Conservation (phyloP, 306 rosid genomes). For the Gastrolobium bilobum region DNA sequence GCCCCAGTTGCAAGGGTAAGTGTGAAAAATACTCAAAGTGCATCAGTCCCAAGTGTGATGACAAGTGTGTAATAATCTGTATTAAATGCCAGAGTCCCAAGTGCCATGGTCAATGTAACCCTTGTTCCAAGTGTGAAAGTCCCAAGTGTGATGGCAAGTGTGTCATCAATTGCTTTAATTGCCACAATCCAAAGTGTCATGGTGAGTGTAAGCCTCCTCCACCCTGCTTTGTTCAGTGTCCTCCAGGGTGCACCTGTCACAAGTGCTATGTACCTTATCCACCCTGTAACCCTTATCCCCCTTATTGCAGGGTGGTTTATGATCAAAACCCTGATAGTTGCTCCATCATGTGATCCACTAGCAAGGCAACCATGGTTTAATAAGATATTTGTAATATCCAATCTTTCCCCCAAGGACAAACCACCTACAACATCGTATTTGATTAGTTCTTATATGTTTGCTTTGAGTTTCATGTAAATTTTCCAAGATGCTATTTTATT, state of each 20-base stretch:
- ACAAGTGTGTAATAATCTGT: not conserved
- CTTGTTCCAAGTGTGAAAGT: not conserved
- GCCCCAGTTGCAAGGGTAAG: not conserved
- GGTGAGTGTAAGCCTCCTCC: conserved; percentile 25
- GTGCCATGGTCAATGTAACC: conserved; percentile 25
- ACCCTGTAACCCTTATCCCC: conserved; percentile 24
- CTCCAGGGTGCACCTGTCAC: conserved; percentile 35
- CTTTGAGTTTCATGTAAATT: not conserved
- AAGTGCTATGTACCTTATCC: conserved; percentile 28
- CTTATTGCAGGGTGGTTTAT: conserved; percentile 23
- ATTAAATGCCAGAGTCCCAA: not conserved
- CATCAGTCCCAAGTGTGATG: not conserved
- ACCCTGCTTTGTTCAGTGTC: conserved; percentile 4
- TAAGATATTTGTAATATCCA: not conserved
- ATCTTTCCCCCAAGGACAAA: no score
- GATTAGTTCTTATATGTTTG: not conserved
- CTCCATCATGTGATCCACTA: conserved; percentile 45
- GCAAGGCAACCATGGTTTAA: not conserved
- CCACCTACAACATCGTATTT: no score
- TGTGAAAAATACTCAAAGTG: conserved; percentile 23
- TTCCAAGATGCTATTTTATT: not conserved
- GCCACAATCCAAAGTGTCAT: not conserved
- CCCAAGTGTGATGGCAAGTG: conserved; percentile 3
- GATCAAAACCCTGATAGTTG: conserved; percentile 35
- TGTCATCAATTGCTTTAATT: not conserved